phyloP scores from a whole-genome alignment of 805 yeast genomes.

The Wickerhamiella qilinensis region DNA sequence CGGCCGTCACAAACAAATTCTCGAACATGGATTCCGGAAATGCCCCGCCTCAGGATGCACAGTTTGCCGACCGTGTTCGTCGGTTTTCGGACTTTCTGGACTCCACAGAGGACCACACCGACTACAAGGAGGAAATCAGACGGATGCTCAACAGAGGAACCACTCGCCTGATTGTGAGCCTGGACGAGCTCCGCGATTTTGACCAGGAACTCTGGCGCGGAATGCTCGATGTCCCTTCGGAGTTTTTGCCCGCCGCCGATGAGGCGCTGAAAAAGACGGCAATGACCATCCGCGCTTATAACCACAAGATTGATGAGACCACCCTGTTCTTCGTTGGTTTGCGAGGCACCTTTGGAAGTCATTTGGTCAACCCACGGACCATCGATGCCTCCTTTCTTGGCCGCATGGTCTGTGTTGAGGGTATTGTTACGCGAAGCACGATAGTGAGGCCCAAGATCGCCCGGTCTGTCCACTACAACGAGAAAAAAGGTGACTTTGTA shows the following conservation, averaged over 20 bases:
- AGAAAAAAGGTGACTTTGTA: slow-evolving; percentile 65
- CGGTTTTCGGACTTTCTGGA: slow-evolving; percentile 73
- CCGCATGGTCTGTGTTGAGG: slow-evolving; percentile 75
- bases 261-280: slow-evolving; percentile 72
- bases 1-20: no score
- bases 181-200: slow-evolving; percentile 79
- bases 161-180: slow-evolving; percentile 52
- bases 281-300: slow-evolving; percentile 47
- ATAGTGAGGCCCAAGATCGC: slow-evolving; percentile 83
- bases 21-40: neutral
- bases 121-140: slow-evolving; percentile 54
- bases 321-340: slow-evolving; percentile 62
- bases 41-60: slow-evolving; percentile 14
- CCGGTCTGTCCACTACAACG: slow-evolving; percentile 86
- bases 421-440: slow-evolving; percentile 88
- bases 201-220: slow-evolving; percentile 70
- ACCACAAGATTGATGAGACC: slow-evolving; percentile 39
- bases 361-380: slow-evolving; percentile 75
- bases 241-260: slow-evolving; percentile 77
- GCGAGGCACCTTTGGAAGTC: slow-evolving; percentile 82
- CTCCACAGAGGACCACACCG: slow-evolving; percentile 39
- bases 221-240: slow-evolving; percentile 58
- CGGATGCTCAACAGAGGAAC: slow-evolving; percentile 53
- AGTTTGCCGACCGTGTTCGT: slow-evolving; percentile 68
- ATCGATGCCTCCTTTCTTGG: slow-evolving; percentile 64